Base-by-base conservation (phyloP, 805 yeast genomes). In the Cyberlindnera mississippiensis region DNA sequence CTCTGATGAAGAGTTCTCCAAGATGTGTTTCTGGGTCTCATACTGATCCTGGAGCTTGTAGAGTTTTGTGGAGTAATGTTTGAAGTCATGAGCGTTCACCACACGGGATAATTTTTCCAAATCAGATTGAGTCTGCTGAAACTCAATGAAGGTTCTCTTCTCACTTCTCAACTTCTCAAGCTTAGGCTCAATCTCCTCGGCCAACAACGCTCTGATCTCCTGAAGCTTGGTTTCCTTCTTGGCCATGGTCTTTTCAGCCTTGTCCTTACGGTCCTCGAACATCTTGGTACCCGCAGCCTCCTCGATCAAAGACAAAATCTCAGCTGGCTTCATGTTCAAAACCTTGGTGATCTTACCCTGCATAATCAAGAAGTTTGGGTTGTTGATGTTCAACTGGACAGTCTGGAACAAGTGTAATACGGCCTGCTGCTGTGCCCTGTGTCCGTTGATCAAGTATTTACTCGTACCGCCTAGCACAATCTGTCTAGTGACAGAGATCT, bases 291-390 rank as follows among this genome's bases (percentile, higher is more conserved):
- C 99, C 0, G 99, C 96, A 0, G 99, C 99, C 65, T 93, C 99
- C 63, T 93, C 99, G 41, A 93, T 88, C 52, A 93, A 72, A 4
- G 96, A 82, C 49, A 93, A 65, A 32, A 91, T 85, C 62, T 93
- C 98, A 2, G 78, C 69, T 1, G 99, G 95, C 55, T 86, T 88
- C 98, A 93, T 93, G 62, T 93, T 93, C 56, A 93, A 73, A 50
- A 93, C 97, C 62, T 93, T 91, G 27, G 99, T 95, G 66, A 95
- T 93, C 60, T 89, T 87, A 46, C 99, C 99, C 66, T 93, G 99
- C 99, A 95, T 93, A 57, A 93, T 93, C 53, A 93, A 73, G 64
- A 93, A 93, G 61, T 93, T 93, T 26, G 99, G 99, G 59, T 91
- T 93, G 62, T 93, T 93, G 62, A 93, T 91, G 59, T 93, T 93